phyloP scores from a whole-genome alignment of 2,329 filamentous ascomycete species.

The Onygena corvina region DNA sequence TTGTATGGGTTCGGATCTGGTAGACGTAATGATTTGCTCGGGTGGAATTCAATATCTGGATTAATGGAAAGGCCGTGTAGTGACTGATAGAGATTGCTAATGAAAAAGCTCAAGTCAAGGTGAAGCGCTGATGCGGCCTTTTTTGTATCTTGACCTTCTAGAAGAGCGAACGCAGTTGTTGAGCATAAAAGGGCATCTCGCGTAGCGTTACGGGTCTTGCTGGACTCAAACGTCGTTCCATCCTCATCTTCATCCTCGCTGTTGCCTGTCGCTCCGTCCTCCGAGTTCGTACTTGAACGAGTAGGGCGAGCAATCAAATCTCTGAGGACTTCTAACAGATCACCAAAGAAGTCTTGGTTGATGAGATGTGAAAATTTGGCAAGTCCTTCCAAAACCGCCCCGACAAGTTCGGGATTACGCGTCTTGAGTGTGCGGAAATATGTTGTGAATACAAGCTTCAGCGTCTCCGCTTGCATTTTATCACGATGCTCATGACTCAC shows the following conservation, averaged over 20 bases:
- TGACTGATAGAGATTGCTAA: constrained; percentile 79
- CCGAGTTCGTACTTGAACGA: constrained; percentile 37
- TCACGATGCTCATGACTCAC: constrained; percentile 89
- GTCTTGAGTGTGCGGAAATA: constrained; percentile 93
- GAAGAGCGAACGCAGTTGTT: constrained; percentile 89
- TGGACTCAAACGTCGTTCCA: constrained; percentile 30
- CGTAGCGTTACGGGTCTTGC: constrained; percentile 55
- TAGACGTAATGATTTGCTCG: constrained; percentile 59
- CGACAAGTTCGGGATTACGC: constrained; percentile 73
- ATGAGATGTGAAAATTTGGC: constrained; percentile 92
- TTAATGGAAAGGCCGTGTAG: constrained; percentile 68
- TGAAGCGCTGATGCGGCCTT: constrained; percentile 70
- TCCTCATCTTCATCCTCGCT: constrained; percentile 41
- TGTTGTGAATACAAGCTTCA: constrained; percentile 88
- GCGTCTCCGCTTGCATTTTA: constrained; percentile 83
- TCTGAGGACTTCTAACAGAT: constrained; percentile 84
- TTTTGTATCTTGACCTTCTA: constrained; percentile 84
- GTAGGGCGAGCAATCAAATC: constrained; percentile 64
- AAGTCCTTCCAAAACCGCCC: constrained; percentile 87
- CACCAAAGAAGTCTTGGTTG: constrained; percentile 98
- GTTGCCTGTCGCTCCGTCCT: constrained; percentile 31
- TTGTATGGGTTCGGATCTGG: constrained; percentile 47
- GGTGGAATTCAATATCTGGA: constrained; percentile 70
- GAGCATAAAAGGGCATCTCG: constrained; percentile 87
- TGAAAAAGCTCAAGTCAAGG: constrained; percentile 91